Conservation (phyloP, 768 basidiomycete genomes). For the Brasilioporus rufonigricans region DNA sequence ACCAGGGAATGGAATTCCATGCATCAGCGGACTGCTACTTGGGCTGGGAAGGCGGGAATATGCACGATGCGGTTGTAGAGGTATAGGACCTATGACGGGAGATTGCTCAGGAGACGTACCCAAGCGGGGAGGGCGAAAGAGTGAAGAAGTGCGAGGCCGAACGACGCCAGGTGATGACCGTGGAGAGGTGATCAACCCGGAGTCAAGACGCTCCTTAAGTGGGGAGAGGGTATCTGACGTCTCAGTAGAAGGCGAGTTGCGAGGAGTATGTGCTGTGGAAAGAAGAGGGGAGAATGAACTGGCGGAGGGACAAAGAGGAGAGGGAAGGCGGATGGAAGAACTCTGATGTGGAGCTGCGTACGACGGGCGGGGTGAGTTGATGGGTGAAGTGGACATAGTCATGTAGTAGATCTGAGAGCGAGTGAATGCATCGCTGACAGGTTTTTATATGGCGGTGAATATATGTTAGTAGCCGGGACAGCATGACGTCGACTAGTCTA, state of each 20-base stretch:
- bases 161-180: neutral
- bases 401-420: neutral
- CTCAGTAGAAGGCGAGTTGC: constrained; percentile 11
- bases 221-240: constrained; percentile 17
- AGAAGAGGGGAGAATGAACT: constrained; percentile 4
- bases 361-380: constrained; percentile 13
- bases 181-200: neutral
- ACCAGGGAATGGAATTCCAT: constrained; percentile 11
- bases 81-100: neutral
- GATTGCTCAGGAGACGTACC: constrained; percentile 13
- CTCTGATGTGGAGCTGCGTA: constrained; percentile 8
- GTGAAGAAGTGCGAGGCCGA: constrained; percentile 8
- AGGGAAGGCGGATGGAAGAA: constrained; percentile 19
- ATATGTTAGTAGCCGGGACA: neutral
- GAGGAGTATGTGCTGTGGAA: neutral
- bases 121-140: constrained; percentile 13
- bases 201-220: constrained; percentile 15
- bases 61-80: constrained; percentile 1
- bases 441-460: constrained; percentile 16
- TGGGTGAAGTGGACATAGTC: constrained; percentile 6
- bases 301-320: constrained; percentile 24
- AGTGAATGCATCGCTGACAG: neutral
- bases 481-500: constrained; percentile 14
- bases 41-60: constrained; percentile 13
- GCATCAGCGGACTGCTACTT: constrained; percentile 3